Percentiles rank a stretch among this genome's conserved stretches.
Evolutionary conservation across 2,329 filamentous ascomycete genomes (phyloP).

Genomic region (Pseudogymnoascus destructans): DNA sequence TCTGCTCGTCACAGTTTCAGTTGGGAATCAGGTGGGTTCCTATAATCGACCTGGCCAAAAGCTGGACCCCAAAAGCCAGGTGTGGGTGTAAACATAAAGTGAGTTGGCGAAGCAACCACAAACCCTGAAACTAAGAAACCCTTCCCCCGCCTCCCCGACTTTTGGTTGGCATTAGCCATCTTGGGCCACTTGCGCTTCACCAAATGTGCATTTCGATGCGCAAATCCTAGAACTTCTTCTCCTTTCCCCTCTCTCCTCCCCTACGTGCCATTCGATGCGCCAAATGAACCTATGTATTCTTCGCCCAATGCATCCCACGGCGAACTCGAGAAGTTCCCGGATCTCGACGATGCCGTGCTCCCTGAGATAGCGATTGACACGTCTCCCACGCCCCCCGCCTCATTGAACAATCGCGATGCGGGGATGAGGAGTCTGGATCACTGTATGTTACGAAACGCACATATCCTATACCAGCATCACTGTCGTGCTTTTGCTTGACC

Average conservation of each 20-base stretch:
- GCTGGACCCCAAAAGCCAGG: background rate
- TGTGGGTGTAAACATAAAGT: conserved; percentile 5
- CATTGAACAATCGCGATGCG: conserved; percentile 41
- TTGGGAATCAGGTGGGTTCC: background rate
- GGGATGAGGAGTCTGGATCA: conserved; percentile 71
- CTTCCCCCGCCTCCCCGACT: background rate
- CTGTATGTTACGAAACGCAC: conserved; percentile 38
- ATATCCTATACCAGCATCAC: background rate
- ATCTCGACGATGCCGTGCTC: conserved; percentile 23
- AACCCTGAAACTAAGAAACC: background rate
- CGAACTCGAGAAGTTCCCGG: conserved; percentile 23
- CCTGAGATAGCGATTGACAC: conserved; percentile 9
- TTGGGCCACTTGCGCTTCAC: conserved; percentile 3
- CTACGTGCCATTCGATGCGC: conserved; percentile 10
- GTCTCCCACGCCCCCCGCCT: background rate
- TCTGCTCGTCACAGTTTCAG: background rate
- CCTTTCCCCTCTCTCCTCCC: background rate
- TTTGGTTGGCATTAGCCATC: background rate
- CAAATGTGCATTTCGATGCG: conserved; percentile 5
- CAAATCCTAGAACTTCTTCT: conserved; percentile 1
- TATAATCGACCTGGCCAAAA: background rate
- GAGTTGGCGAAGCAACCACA: conserved; percentile 4
- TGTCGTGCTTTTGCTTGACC: conserved; percentile 8
- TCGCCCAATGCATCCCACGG: conserved; percentile 23
- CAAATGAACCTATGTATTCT: conserved; percentile 26